Evolutionary conservation across 257 asterid species (phyloP), one percentile per base, ranked within the genome.

Genomic region (Solanum microdontum): DNA sequence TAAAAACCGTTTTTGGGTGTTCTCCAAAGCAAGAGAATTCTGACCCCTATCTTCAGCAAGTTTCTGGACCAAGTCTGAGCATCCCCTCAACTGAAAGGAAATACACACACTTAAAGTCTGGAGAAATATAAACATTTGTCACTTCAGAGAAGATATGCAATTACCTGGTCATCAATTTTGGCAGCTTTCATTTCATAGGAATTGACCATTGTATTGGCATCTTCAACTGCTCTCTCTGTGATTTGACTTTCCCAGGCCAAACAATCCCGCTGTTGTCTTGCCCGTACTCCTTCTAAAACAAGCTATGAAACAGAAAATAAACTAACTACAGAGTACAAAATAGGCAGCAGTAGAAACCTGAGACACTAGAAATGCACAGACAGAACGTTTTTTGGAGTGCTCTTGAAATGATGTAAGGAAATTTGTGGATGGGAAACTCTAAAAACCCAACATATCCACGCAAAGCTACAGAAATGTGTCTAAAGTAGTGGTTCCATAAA

Each of bases 131-230:
- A 74, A 21, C 33, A 82, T 82, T 87, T 45, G 33, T 17, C 66
- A 72, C 88, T 43, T 69, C 4, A 84, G 36, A 75, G 83, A 77
- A 84, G 48, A 84, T 83, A 76, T 37, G 37, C 40, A 37, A 70
- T 82, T 92, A 95, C 99, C 96, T 96, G 99, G 90, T 97, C 99
- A 86, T 95, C 98, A 83, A 97, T 92, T 92, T 95, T 94, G 85
- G 93, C 89, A 88, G 93, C 95, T 94, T 95, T 95, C 75, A 88
- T 88, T 43, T 92, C 92, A 64, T 89, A 94, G 89, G 93, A 89
- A 43, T 91, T 95, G 30, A 91, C 94, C 89, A 94, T 89, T 89
- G 92, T 88, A 90, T 92, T 93, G 89, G 91, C 92, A 88, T 92
- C 96, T 66, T 91, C 96, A 84, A 94, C 92, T 45, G 92, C 87